Conservation (phyloP, 2,329 filamentous ascomycete species). For the Aspergillus arachidicola region DNA sequence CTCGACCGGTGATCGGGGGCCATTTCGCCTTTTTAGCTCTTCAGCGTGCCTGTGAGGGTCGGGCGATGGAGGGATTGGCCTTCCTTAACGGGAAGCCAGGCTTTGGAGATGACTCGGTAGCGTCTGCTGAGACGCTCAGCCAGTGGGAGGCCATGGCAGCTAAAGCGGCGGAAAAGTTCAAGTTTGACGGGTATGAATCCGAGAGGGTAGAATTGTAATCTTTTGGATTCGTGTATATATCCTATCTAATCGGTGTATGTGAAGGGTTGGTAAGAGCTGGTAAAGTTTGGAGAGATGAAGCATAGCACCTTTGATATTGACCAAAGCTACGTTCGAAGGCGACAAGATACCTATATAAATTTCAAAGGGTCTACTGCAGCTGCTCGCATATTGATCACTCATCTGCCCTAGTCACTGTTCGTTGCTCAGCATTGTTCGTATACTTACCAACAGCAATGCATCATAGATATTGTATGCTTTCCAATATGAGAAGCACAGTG, state of each 20-base stretch:
- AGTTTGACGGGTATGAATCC: constrained; percentile 17
- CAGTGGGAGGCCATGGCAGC: constrained; percentile 27
- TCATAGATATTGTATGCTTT: no score
- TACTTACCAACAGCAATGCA: neutral
- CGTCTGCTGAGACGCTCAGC: constrained; percentile 16
- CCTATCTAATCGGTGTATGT: neutral
- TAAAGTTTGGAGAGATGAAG: neutral
- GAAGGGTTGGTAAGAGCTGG: neutral
- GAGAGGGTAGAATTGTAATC: constrained; percentile 29
- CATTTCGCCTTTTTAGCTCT: constrained; percentile 86
- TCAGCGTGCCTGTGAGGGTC: constrained; percentile 75
- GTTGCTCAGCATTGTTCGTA: neutral
- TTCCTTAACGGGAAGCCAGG: constrained; percentile 45
- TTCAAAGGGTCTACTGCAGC: neutral
- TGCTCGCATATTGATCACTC: neutral
- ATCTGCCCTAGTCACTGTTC: neutral
- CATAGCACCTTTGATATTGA: neutral
- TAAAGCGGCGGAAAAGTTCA: constrained; percentile 26
- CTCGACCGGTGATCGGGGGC: constrained; percentile 79
- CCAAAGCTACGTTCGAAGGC: neutral
- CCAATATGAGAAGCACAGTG: no score
- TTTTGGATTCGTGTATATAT: neutral
- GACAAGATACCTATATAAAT: neutral
- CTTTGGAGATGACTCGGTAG: constrained; percentile 14
- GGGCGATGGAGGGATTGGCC: constrained; percentile 60